These are phyloP conservation scores for Spinellus fusiger DNA, from an alignment of 192 early-diverging fungal genomes.

Conservation along the genomic window DNA sequence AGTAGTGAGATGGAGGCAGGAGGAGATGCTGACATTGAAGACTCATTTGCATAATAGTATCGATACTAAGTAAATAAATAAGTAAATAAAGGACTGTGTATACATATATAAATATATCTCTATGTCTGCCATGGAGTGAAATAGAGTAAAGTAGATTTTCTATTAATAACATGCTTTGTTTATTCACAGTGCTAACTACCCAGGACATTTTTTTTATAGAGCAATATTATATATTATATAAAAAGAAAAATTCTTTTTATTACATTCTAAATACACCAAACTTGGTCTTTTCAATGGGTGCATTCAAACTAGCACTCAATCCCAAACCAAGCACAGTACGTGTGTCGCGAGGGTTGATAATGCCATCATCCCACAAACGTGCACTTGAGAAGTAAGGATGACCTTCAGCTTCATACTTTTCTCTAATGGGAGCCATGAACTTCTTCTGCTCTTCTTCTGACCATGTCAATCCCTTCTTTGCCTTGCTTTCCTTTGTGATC, in stretches of 20 bases:
- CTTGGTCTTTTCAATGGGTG: slow-evolving; percentile 60
- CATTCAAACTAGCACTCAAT: slow-evolving; percentile 73
- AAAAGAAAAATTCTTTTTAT: too few species aligned
- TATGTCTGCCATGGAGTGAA: too few species aligned
- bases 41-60: slow-evolving; percentile 53
- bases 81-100: too few species aligned
- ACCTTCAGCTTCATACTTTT: slow-evolving; percentile 85
- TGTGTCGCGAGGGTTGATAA: slow-evolving; percentile 86
- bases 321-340: slow-evolving; percentile 82
- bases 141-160: too few species aligned
- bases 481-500: slow-evolving; percentile 77
- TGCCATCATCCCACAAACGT: slow-evolving; percentile 91
- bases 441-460: slow-evolving; percentile 64
- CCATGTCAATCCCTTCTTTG: slow-evolving; percentile 73
- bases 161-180: too few species aligned
- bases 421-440: slow-evolving; percentile 81
- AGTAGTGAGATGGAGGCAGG: slow-evolving; percentile 55
- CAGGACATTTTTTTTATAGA: too few species aligned
- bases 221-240: too few species aligned
- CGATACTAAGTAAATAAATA: too few species aligned
- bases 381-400: slow-evolving; percentile 93
- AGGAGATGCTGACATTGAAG: slow-evolving; percentile 55
- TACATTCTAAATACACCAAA: slow-evolving; percentile 99
- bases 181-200: too few species aligned
- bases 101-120: too few species aligned